Evolutionary conservation across 441 rosid species (phyloP), one percentile per base, ranked within the genome.

Genomic region (Gossypium schwendimanii): DNA sequence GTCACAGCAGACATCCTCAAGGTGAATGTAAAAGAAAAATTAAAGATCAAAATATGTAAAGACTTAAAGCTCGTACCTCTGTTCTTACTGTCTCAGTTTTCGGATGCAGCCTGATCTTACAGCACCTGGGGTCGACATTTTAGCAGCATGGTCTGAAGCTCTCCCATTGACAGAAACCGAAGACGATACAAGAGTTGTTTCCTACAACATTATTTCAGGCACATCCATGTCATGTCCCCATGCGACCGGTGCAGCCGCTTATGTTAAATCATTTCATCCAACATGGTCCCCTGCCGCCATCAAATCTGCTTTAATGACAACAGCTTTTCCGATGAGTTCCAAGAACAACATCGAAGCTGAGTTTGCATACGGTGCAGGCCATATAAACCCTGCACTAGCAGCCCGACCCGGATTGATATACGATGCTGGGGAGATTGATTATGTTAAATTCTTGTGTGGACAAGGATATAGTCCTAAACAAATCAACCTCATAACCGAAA

Each of bases 171-270:
- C 76, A 1, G 2, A 0, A 2, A 8, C 6, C 6, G 0, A 0
- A 0, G 1, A 0, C 0, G 84, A 79, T 88, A 83, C 75, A 80
- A 66, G 68, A 83, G 28, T 33, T 2, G 78, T 85, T 21, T 57
- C 69, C 28, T 82, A 61, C 58, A 69, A 75, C 64, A 50, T 72
- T 31, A 28, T 75, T 4, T 80, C 83, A 0, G 91, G 92, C 24
- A 92, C 92, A 62, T 83, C 91, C 15, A 90, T 86, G 90, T 69
- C 93, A 62, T 90, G 89, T 58, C 91, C 93, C 9, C 90, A 85
- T 59, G 91, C 81, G 6, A 60, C 84, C 0, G 91, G 78, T 0
- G 73, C 74, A 21, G 63, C 73, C 1, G 53, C 73, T 18, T 70
- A 70, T 53, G 10, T 88, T 12, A 85, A 80, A 66, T 82, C 93